These are phyloP conservation scores for Populus davidiana DNA, from an alignment of 345 rosid species.

Conservation along the genomic window DNA sequence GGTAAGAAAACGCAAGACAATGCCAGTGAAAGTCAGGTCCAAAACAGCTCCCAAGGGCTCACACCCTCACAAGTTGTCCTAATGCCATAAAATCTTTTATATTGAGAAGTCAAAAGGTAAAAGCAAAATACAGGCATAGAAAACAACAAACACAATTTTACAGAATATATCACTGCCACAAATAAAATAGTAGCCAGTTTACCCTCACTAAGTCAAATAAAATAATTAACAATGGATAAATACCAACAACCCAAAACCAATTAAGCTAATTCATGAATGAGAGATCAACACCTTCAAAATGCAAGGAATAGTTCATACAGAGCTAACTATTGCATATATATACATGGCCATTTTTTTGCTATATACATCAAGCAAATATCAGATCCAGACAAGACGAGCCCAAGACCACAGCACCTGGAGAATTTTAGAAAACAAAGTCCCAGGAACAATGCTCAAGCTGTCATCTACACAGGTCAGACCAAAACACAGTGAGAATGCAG, in stretches of 20 bases:
- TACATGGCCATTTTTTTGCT: conserved; percentile 12
- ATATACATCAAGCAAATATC: conserved; percentile 12
- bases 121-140: not conserved
- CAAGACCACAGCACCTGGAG: conserved; percentile 29
- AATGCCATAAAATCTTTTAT: not conserved
- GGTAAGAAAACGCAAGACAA: not conserved
- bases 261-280: not conserved
- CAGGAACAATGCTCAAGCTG: conserved; percentile 36
- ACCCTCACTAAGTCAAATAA: not conserved
- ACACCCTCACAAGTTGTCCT: not conserved
- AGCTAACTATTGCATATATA: conserved; percentile 5
- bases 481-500: conserved; percentile 24
- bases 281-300: conserved; percentile 7
- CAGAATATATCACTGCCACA: too few relatives aligned
- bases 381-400: conserved; percentile 13
- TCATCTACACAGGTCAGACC: conserved; percentile 27
- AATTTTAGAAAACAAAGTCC: conserved; percentile 32
- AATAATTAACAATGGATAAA: not conserved
- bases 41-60: not conserved
- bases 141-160: not conserved
- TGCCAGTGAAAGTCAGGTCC: not conserved
- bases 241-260: not conserved
- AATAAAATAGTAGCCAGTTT: not conserved
- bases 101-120: not conserved
- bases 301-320: not conserved